Conservation (phyloP, 2,329 filamentous ascomycete species). For the Beauveria scarabaeidicola region DNA sequence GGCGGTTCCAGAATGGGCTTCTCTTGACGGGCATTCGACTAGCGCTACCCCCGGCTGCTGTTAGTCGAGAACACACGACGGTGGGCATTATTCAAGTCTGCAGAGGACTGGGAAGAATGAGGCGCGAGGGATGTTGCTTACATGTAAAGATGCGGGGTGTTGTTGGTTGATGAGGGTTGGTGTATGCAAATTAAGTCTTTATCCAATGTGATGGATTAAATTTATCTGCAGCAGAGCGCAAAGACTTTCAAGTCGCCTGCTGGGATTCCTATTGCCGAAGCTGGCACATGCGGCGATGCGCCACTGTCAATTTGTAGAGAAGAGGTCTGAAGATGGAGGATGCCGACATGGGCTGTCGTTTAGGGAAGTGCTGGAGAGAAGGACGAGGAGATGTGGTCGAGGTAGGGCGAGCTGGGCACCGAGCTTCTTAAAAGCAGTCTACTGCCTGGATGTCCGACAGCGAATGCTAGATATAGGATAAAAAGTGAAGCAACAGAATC, state of each 20-base stretch:
- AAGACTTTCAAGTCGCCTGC: conserved; percentile 59
- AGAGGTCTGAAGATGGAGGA: conserved; percentile 12
- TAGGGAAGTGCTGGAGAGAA: not conserved
- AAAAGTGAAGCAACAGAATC: not conserved
- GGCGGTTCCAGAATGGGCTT: not conserved
- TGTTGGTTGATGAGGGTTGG: not conserved
- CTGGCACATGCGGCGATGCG: conserved; percentile 37
- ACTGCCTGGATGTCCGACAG: not conserved
- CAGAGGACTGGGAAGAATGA: not conserved
- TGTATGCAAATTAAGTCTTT: not conserved
- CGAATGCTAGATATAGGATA: not conserved
- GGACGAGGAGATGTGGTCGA: not conserved
- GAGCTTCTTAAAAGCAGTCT: not conserved
- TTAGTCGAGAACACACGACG: not conserved
- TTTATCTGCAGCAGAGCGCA: conserved; percentile 47
- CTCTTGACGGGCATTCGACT: not conserved
- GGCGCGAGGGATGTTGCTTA: not conserved
- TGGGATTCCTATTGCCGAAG: conserved; percentile 31
- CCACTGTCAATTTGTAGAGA: conserved; percentile 17
- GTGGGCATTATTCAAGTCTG: not conserved
- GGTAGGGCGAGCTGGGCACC: too few species aligned
- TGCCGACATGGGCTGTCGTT: conserved; percentile 13
- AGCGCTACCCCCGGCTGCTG: not conserved
- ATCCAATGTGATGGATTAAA: conserved; percentile 30
- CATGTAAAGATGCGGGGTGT: not conserved